Base-by-base conservation (phyloP, 2,329 filamentous ascomycete species). In the Cladosporium oxysporum region DNA sequence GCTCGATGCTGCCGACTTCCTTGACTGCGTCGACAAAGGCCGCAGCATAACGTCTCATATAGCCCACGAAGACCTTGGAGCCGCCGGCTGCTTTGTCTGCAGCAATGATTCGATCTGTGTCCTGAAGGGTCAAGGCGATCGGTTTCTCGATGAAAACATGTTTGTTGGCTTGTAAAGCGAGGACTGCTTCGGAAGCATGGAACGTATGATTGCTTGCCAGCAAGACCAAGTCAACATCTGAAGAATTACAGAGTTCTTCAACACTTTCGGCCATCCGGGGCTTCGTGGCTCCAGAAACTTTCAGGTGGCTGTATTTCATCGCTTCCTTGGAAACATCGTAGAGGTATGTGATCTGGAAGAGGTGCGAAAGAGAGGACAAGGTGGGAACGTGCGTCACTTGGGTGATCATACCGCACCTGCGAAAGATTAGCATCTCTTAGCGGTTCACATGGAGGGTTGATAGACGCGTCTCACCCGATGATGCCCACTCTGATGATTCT, bases 121-220 rank as follows among this genome's bases (percentile, higher is more conserved):
- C 80, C 5, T 76, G 76, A 33, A 82, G 74, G 26, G 77, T 82
- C 4, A 87, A 69, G 0, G 84, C 79, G 1, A 85, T 70, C 0
- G 86, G 86, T 62, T 87, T 86, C 71, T 88, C 85, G 3, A 88
- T 76, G 62, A 88, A 79, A 12, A 83, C 81, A 66, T 83, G 77
- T 71, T 88, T 88, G 55, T 81, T 78, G n/a, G 82, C 74, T 58
- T 82, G 67, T 0, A 88, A 76, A 0, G 85, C 84, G 0, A 80
- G 69, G 28, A 87, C 76, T 2, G 79, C 81, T 64, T 85, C 81
- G 5, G 74, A 64, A 16, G 79, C 79, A 70, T 88, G 86, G 66
- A 80, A 85, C 16, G 82, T 83, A 67, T 87, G 81, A 3, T 80
- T 75, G 31, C 77, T 84, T 28, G 76, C 76, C 60, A 87, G 78